A percentile compares a stretch with the other conserved stretches of the same genome.
Evolutionary conservation across 345 rosid genomes (phyloP).

Genomic region (Populus tremula): DNA sequence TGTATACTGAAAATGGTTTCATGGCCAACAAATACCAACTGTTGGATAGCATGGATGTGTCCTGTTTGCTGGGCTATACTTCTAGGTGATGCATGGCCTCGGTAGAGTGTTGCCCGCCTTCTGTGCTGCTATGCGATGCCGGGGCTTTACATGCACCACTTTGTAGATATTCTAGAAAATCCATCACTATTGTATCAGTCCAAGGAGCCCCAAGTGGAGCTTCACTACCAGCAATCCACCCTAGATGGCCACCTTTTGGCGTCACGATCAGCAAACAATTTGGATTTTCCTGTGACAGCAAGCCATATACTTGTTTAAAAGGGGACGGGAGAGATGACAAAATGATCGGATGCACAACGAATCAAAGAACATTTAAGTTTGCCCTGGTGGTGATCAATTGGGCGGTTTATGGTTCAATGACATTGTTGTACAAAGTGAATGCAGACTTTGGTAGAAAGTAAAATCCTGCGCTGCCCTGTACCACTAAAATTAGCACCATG

Average conservation of each 20-base stretch:
- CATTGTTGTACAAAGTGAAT: neutral
- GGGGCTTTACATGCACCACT: conserved; percentile 17
- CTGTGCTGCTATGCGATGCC: conserved; percentile 7
- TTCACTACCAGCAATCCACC: conserved; percentile 83
- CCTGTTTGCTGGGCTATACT: conserved; percentile 21
- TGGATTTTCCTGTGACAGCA: conserved; percentile 53
- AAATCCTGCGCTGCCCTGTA: too few relatives aligned
- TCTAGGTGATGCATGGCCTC: conserved; percentile 29
- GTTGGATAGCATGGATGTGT: neutral
- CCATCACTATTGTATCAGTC: conserved; percentile 78
- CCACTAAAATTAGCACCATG: neutral
- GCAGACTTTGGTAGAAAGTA: neutral
- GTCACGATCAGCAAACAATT: conserved; percentile 83
- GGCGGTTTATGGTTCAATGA: neutral
- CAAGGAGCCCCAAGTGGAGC: conserved; percentile 82
- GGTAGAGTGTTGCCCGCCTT: conserved; percentile 9
- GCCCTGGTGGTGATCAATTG: neutral
- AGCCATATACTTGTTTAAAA: neutral
- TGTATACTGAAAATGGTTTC: too few relatives aligned
- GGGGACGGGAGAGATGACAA: neutral
- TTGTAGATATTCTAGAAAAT: conserved; percentile 73
- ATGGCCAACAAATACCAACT: neutral
- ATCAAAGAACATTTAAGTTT: neutral
- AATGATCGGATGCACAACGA: neutral
- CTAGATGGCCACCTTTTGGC: conserved; percentile 85